Evolutionary conservation across 306 rosid genomes (phyloP), one percentile per base, ranked within the genome.

Genomic region (Luffa acutangula): DNA sequence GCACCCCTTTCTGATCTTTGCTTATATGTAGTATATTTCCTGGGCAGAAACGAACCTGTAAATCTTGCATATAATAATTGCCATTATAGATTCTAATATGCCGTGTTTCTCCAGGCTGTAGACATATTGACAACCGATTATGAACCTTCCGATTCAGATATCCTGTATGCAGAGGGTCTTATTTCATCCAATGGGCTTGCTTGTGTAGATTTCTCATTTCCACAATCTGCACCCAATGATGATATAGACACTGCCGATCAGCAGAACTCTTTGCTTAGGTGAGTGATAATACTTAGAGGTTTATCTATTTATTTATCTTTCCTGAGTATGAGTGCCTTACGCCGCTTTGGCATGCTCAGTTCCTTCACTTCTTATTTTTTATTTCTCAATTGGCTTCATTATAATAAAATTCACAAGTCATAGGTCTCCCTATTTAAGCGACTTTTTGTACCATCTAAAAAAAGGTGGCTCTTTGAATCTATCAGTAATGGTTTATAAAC

Each of bases 181-280:
- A 96, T 95, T 85, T 89, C 99, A 84, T 90, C 96, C 58, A 96
- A 96, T 88, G 99, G 99, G 77, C 93, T 96, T 69, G 96, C 94
- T 65, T 88, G 88, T 85, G 93, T 90, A 62, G 99, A 96, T 82
- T 96, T 93, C 87, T 91, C 99, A 84, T 93, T 96, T 86, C 97
- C 97, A 78, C 92, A 76, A 62, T 63, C 90, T 62, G 85, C 83
- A 80, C 82, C 92, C 71, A 91, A 90, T 65, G 96, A 93, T 77
- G 80, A 79, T 73, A 80, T 82, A 43, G 87, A 86, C 82, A 70
- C 84, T 78, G 77, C 75, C n/a, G 96, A 93, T 81, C 87, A 77
- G 75, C 96, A 79, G 66, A 96, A 90, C 85, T 85, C 92, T 81
- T 83, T 88, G 75, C 81, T 83, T 48, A 96, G 98, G 98, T 93